Evolutionary conservation across 2,329 filamentous ascomycete species (phyloP).

Genomic region (Coniochaeta hoffmannii): DNA sequence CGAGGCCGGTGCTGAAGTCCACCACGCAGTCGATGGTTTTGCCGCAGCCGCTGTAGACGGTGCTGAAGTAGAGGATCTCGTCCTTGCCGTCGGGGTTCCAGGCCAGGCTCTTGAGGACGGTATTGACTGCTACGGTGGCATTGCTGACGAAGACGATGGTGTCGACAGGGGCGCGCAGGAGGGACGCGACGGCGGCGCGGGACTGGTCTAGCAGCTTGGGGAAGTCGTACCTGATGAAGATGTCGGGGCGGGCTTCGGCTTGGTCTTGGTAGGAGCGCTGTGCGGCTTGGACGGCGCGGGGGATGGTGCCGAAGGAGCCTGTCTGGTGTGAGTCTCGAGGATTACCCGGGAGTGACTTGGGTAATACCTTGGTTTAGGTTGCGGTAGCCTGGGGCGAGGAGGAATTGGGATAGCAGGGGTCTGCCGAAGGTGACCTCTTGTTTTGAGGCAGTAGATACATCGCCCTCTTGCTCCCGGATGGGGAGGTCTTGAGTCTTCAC

Average conservation of each 20-base stretch:
- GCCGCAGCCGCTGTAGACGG: constrained; percentile 71
- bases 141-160: constrained; percentile 74
- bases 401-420: constrained; percentile 53
- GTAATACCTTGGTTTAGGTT: constrained; percentile 76
- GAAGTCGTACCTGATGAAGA: constrained; percentile 66
- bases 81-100: constrained; percentile 67
- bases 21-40: constrained; percentile 63
- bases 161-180: constrained; percentile 58
- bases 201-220: constrained; percentile 55
- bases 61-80: constrained; percentile 70
- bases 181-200: constrained; percentile 54
- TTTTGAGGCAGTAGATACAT: not conserved
- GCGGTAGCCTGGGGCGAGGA: constrained; percentile 58
- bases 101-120: constrained; percentile 65
- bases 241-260: constrained; percentile 63
- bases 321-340: constrained; percentile 8
- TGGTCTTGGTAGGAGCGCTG: constrained; percentile 59
- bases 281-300: constrained; percentile 49
- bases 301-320: constrained; percentile 78
- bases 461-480: not conserved
- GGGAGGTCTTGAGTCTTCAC: not conserved
- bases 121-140: constrained; percentile 72
- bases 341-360: not conserved
- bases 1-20: constrained; percentile 45
- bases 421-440: constrained; percentile 21